phyloP scores from a whole-genome alignment of 192 early-diverging fungal genomes.

The Cladochytrium replicatum region DNA sequence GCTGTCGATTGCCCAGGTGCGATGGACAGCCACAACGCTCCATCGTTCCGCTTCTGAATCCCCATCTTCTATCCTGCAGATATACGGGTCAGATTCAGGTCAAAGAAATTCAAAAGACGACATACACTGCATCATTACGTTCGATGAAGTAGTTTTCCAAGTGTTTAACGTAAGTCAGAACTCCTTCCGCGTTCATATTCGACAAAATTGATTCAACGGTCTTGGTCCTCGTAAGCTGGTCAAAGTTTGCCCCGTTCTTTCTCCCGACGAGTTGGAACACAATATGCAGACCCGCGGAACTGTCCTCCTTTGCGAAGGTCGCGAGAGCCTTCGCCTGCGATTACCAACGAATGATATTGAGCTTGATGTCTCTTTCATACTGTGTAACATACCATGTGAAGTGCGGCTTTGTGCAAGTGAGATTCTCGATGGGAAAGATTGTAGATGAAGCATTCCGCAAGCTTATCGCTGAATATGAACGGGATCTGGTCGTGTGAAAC shows the following conservation, averaged over 20 bases:
- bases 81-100: neutral
- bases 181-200: slow-evolving; percentile 55
- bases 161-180: slow-evolving; percentile 62
- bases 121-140: slow-evolving; percentile 16
- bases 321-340: slow-evolving; percentile 43
- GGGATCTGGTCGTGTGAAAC: slow-evolving; percentile 48
- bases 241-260: slow-evolving; percentile 58
- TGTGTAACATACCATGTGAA: slow-evolving; percentile 55
- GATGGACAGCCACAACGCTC: slow-evolving; percentile 34
- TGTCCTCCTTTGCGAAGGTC: slow-evolving; percentile 50
- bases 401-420: slow-evolving; percentile 71
- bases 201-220: slow-evolving; percentile 69
- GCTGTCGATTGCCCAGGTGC: slow-evolving; percentile 75
- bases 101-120: neutral
- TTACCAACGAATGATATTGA: too few species aligned
- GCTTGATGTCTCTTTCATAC: too few species aligned
- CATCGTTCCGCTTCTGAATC: neutral
- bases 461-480: slow-evolving; percentile 68
- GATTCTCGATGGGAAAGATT: slow-evolving; percentile 63
- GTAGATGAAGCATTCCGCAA: slow-evolving; percentile 84
- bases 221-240: slow-evolving; percentile 59
- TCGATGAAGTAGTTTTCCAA: slow-evolving; percentile 59
- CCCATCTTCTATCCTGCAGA: neutral
- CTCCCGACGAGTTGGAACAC: slow-evolving; percentile 75
- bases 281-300: slow-evolving; percentile 62